Evolutionary conservation across 2,329 filamentous ascomycete genomes (phyloP).

Genomic region (Cordyceps cateniannulata): DNA sequence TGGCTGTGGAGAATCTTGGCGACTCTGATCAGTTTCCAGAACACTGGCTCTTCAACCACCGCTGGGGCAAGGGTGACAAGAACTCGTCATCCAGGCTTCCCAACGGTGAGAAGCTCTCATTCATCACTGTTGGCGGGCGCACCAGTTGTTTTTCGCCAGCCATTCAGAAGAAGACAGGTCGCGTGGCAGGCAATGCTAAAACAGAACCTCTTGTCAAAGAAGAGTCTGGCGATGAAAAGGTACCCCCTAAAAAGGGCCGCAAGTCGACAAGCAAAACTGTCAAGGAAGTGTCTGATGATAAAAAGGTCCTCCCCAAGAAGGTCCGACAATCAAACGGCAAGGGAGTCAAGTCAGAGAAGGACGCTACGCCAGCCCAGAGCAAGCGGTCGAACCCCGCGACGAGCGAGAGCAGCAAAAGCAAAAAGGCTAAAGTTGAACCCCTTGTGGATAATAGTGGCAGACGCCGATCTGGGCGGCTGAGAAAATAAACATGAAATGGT

Average conservation of each 20-base stretch:
- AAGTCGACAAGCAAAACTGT: conserved; percentile 16
- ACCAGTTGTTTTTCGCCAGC: conserved; percentile 85
- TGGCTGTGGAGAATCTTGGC: conserved; percentile 69
- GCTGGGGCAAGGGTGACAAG: conserved; percentile 88
- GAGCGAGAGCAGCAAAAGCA: conserved; percentile 19
- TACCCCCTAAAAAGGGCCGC: conserved; percentile 20
- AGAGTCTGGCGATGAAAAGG: conserved; percentile 21
- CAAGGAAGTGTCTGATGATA: conserved; percentile 22
- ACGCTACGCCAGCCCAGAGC: conserved; percentile 18
- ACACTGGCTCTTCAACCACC: conserved; percentile 81
- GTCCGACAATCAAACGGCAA: conserved; percentile 17
- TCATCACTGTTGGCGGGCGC: conserved; percentile 81
- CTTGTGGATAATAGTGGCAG: conserved; percentile 8
- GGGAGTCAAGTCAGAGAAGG: conserved; percentile 11
- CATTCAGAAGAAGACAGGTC: conserved; percentile 72
- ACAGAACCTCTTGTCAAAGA: conserved; percentile 31
- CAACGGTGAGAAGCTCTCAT: conserved; percentile 77
- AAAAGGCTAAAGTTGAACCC: conserved; percentile 6
- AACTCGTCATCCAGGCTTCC: conserved; percentile 60
- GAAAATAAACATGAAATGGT: conserved; percentile 14
- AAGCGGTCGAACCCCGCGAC: conserved; percentile 12
- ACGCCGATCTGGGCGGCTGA: conserved; percentile 25
- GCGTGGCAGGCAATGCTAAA: conserved; percentile 35
- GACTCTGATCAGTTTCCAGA: conserved; percentile 81
- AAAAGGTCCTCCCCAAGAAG: conserved; percentile 21